A percentile compares a stretch with the other conserved stretches of the same genome.
Conservation (phyloP, 2,329 filamentous ascomycete genomes). For the Penicillium sp. region DNA sequence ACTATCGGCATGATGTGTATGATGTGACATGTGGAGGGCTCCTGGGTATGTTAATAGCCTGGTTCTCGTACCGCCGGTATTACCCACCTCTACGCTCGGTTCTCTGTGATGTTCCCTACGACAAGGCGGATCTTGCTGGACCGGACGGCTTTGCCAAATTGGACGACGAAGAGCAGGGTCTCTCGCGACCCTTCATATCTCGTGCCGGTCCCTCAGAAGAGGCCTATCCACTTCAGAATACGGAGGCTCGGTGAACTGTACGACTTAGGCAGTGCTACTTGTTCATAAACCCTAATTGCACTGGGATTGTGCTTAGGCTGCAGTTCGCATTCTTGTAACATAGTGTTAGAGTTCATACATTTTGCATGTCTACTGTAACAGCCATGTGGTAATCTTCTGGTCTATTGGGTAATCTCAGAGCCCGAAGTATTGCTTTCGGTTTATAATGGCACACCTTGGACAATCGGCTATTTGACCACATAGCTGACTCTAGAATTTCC, state of each 20-base stretch:
- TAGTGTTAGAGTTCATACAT: no score
- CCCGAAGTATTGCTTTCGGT: no score
- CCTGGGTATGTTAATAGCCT: slow-evolving; percentile 57
- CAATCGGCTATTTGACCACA: slow-evolving; percentile 21
- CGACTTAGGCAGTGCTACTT: not conserved
- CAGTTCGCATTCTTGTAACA: no score
- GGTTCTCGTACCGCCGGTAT: slow-evolving; percentile 62
- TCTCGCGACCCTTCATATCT: slow-evolving; percentile 13
- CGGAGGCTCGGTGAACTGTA: slow-evolving; percentile 7
- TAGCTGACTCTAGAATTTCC: slow-evolving; percentile 62
- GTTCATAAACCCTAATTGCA: not conserved
- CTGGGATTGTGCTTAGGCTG: no score
- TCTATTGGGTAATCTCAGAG: no score
- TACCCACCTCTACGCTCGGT: slow-evolving; percentile 56
- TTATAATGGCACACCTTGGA: no score
- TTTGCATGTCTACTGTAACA: no score
- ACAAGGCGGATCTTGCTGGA: slow-evolving; percentile 24
- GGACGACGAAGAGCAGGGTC: slow-evolving; percentile 36
- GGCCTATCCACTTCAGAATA: slow-evolving; percentile 27
- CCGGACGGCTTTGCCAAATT: slow-evolving; percentile 33
- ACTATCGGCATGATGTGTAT: slow-evolving; percentile 66
- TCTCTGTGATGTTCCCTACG: slow-evolving; percentile 56
- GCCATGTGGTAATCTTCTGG: no score
- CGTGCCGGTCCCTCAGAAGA: slow-evolving; percentile 22
- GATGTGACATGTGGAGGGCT: slow-evolving; percentile 60